These are phyloP conservation scores for Citrus trifoliata DNA, from an alignment of 345 rosid species.

Conservation along the genomic window DNA sequence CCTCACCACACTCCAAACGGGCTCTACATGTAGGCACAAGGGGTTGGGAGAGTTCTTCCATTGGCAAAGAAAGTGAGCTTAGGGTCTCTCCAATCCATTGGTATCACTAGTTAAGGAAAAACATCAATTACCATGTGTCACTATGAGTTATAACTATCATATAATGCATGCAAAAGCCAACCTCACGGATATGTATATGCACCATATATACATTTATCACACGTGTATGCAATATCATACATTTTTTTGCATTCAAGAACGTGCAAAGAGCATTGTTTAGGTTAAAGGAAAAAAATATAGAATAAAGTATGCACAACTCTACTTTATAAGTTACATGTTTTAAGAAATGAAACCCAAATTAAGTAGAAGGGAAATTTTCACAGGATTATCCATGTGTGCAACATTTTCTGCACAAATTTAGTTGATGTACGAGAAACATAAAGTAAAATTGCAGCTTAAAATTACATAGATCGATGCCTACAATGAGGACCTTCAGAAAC, in stretches of 20 bases:
- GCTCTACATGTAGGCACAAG: not conserved
- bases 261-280: not conserved
- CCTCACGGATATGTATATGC: not conserved
- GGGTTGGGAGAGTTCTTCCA: not conserved
- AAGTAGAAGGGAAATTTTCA: not conserved
- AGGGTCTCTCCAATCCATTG: not conserved
- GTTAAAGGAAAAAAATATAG: not conserved
- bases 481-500: not conserved
- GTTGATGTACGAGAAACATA: not conserved
- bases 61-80: not conserved
- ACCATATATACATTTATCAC: not conserved
- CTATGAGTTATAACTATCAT: not conserved
- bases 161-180: not conserved
- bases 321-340: not conserved
- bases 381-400: not conserved
- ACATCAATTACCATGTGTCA: not conserved
- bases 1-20: too few relatives aligned
- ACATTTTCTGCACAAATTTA: not conserved
- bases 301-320: not conserved
- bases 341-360: not conserved
- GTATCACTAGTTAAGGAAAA: not conserved
- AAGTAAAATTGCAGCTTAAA: conserved; percentile 3
- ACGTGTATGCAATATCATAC: not conserved
- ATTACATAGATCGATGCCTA: not conserved
- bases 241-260: not conserved